Evolutionary conservation across 305 asterid genomes (phyloP), one percentile per base, ranked within the genome.

Genomic region (Fraxinus floribunda): DNA sequence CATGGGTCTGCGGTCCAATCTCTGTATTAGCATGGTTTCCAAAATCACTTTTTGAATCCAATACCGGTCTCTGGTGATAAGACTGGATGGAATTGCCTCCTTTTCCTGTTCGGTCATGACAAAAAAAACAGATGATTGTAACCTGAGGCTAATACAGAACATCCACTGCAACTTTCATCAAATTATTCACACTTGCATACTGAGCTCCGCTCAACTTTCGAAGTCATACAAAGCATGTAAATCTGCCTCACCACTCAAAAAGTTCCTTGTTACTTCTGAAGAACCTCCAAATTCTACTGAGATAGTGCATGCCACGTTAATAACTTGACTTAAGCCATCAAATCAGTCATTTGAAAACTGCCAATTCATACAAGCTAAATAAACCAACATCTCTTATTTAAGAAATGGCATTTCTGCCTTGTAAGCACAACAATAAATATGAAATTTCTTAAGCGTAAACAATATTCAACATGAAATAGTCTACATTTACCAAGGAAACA

Each of bases 71-170:
- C 24, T 66, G 77, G 78, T 82, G 52, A 70, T 64, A 35, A 26
- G 80, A 30, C 15, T 62, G 60, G 44, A 41, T 75, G 44, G 76
- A 44, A 81, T 57, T 76, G 81, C 57, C 52, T 76, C 85, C 82
- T 64, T 82, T 80, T 52, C 73, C 81, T 70, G 74, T 35, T 82
- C 35, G 39, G 41, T 29, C 75, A 52, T n/a, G 64, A 39, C 30
- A 2, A 76, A 20, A 15, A 35, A 78, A 16, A 4, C 41, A 44
- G 36, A 66, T 66, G 36, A 30, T 18, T 30, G 46, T n/a, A 66
- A 78, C 62, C 68, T 2, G n/a, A 29, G 24, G 32, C 5, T 64
- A 64, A 10, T 22, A 64, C 35, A 64, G 73, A 22, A 64, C 73
- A 22, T 2, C 35, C 73, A 64, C 34, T 64, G 36, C 35, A 22